Percentiles rank a stretch among this genome's conserved stretches.
These are phyloP conservation scores for Fusarium multiceps DNA, from an alignment of 2,329 filamentous ascomycete genomes.

Conservation along the genomic window DNA sequence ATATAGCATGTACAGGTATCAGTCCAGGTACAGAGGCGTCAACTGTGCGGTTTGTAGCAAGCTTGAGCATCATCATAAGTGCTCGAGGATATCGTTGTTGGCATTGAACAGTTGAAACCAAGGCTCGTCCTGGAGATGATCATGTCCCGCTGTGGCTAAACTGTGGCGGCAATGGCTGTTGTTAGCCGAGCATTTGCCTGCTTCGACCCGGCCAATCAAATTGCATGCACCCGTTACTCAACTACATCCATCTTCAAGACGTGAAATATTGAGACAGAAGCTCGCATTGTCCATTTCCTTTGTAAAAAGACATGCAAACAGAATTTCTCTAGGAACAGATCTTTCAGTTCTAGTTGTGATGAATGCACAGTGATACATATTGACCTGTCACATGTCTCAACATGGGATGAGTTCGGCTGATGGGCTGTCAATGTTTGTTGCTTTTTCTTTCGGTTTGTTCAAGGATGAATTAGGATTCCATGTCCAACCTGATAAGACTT, in stretches of 20 bases:
- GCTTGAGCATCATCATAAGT: conserved; percentile 20
- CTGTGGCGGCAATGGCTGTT: conserved; percentile 28
- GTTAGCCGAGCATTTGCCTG: conserved; percentile 46
- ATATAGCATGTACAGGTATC: not conserved
- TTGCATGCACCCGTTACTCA: not conserved
- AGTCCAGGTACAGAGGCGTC: conserved; percentile 4
- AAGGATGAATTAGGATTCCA: not conserved
- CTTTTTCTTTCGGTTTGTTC: not conserved
- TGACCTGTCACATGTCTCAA: not conserved
- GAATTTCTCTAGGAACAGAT: not conserved
- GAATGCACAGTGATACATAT: not conserved
- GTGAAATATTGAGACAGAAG: too few species aligned
- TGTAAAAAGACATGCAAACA: not conserved
- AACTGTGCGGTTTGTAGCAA: conserved; percentile 29
- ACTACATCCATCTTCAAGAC: not conserved
- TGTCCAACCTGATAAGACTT: not conserved
- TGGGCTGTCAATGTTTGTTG: not conserved
- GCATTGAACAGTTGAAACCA: conserved; percentile 43
- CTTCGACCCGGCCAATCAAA: not conserved
- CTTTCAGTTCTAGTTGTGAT: not conserved
- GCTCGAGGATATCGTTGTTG: conserved; percentile 40
- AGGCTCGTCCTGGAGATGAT: conserved; percentile 38
- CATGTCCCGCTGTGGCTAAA: conserved; percentile 46
- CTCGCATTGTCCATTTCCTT: not conserved
- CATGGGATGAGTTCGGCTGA: not conserved